Percentiles rank a stretch among this genome's conserved stretches.
phyloP scores from a whole-genome alignment of 2,329 filamentous ascomycete species.

The Myotisia sp. region DNA sequence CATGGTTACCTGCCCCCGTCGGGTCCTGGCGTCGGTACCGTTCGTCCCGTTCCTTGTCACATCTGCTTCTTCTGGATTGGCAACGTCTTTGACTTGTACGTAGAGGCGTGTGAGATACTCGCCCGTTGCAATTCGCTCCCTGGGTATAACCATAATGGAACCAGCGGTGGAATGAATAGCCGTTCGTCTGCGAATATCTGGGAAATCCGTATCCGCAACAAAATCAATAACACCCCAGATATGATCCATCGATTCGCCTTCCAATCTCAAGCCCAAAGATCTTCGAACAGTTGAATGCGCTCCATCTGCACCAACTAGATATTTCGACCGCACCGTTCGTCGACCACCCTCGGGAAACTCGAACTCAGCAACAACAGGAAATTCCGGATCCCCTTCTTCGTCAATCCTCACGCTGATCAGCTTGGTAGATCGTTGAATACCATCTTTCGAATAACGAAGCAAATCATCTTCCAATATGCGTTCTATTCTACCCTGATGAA shows the following conservation, averaged over 20 bases:
- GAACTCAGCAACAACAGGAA: constrained; percentile 22
- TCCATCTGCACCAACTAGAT: constrained; percentile 58
- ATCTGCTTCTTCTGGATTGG: constrained; percentile 17
- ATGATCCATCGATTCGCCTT: constrained; percentile 55
- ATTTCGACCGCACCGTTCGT: constrained; percentile 46
- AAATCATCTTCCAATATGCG: constrained; percentile 54
- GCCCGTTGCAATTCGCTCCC: constrained; percentile 46
- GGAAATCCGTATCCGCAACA: constrained; percentile 58
- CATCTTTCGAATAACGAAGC: constrained; percentile 42
- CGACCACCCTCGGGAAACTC: constrained; percentile 17
- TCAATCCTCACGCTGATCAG: constrained; percentile 49
- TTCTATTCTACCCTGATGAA: constrained; percentile 60
- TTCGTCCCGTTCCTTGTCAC: constrained; percentile 17
- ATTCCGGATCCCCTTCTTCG: constrained; percentile 30
- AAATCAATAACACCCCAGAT: constrained; percentile 68
- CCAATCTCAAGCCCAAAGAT: constrained; percentile 37
- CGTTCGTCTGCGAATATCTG: constrained; percentile 67
- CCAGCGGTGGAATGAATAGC: constrained; percentile 61
- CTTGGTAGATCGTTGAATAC: constrained; percentile 51
- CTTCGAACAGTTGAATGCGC: constrained; percentile 52
- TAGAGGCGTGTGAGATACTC: constrained; percentile 60
- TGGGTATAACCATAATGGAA: constrained; percentile 67
- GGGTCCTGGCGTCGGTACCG: constrained; percentile 28
- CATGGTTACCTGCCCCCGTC: constrained; percentile 46
- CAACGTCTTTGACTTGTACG: constrained; percentile 27